Percentiles rank a stretch among this genome's conserved stretches.
Evolutionary conservation across 768 basidiomycete genomes (phyloP).

Genomic region (Cystofilobasidium capitatum): DNA sequence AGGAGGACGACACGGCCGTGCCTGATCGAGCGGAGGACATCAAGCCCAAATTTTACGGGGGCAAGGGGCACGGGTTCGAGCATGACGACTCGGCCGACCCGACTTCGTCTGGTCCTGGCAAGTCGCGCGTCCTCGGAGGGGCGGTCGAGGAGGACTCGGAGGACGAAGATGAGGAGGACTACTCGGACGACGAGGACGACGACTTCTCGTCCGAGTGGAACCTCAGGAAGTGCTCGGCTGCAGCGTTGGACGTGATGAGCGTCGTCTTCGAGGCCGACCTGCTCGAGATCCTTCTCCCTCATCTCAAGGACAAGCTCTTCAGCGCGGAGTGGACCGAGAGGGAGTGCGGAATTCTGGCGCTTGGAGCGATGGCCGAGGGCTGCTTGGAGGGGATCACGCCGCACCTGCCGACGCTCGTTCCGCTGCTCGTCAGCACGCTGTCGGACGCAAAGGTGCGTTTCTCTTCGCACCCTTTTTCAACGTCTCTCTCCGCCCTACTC

Average conservation of each 20-base stretch:
- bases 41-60: conserved; percentile 79
- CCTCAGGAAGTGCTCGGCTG: conserved; percentile 92
- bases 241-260: conserved; percentile 90
- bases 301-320: conserved; percentile 89
- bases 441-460: conserved; percentile 74
- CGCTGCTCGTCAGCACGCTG: conserved; percentile 81
- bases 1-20: conserved; percentile 71
- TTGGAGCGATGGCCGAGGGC: conserved; percentile 98
- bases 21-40: conserved; percentile 93
- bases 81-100: conserved; percentile 41
- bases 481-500: not conserved
- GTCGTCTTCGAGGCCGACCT: conserved; percentile 86
- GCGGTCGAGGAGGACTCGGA: conserved; percentile 75
- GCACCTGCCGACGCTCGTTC: conserved; percentile 84
- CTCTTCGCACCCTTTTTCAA: not conserved
- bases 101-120: conserved; percentile 27
- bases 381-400: conserved; percentile 94
- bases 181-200: conserved; percentile 86
- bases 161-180: conserved; percentile 74
- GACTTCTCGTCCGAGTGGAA: conserved; percentile 99
- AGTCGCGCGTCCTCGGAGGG: conserved; percentile 41
- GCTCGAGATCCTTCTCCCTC: conserved; percentile 74
- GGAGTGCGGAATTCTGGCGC: conserved; percentile 88
- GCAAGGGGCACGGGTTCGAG: conserved; percentile 74
- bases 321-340: conserved; percentile 83